phyloP scores from a whole-genome alignment of 1,284 basidiomycete species.

The Ganoderma lingzhi region DNA sequence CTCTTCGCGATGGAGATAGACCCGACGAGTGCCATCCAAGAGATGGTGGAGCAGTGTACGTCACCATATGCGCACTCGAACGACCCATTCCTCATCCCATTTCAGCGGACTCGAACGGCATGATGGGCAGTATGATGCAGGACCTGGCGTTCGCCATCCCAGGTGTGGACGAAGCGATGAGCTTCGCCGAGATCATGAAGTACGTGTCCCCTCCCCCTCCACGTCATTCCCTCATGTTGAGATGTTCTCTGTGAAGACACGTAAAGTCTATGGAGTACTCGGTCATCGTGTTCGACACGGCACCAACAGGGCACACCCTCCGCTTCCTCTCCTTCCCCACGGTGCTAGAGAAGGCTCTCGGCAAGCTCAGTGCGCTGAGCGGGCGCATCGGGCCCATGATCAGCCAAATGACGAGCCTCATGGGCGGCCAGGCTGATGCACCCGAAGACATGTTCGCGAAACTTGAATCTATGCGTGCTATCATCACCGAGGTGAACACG shows the following conservation, averaged over 20 bases:
- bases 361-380: slow-evolving; percentile 92
- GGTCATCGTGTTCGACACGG: slow-evolving; percentile 99
- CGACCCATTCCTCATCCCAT: slow-evolving; percentile 9
- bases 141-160: slow-evolving; percentile 99
- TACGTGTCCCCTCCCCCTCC: slow-evolving; percentile 48
- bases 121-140: slow-evolving; percentile 99
- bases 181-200: slow-evolving; percentile 99
- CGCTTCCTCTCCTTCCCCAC: slow-evolving; percentile 98
- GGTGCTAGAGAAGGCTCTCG: slow-evolving; percentile 96
- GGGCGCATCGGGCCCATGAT: slow-evolving; percentile 98
- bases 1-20: slow-evolving; percentile 99
- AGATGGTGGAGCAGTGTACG: slow-evolving; percentile 98
- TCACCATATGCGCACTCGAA: slow-evolving; percentile 25
- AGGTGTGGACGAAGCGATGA: slow-evolving; percentile 99
- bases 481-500: slow-evolving; percentile 98
- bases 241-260: slow-evolving; percentile 62
- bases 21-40: slow-evolving; percentile 95
- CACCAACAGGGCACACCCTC: slow-evolving; percentile 97
- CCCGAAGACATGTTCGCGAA: slow-evolving; percentile 99
- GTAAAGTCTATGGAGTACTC: slow-evolving; percentile 99
- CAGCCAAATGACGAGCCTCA: slow-evolving; percentile 94
- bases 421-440: slow-evolving; percentile 88
- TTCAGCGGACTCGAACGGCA: slow-evolving; percentile 88
- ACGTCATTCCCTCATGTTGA: not conserved
- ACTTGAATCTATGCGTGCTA: slow-evolving; percentile 94